Evolutionary conservation across 2,329 filamentous ascomycete species (phyloP).

Genomic region (Raffaelea arxii): DNA sequence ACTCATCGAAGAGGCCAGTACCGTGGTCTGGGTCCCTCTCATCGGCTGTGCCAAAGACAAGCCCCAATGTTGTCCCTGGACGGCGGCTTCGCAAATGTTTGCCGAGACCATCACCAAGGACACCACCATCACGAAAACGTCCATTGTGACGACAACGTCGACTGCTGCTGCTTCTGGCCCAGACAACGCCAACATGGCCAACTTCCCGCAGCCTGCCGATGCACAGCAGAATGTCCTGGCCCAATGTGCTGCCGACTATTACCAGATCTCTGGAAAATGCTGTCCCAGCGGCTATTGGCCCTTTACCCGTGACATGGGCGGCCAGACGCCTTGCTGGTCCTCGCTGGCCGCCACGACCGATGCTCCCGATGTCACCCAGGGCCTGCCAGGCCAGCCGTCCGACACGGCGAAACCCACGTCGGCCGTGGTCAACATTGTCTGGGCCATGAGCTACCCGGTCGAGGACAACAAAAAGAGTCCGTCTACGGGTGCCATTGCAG

Average conservation of each 20-base stretch:
- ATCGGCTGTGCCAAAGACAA: constrained; percentile 17
- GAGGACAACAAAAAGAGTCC: constrained; percentile 20
- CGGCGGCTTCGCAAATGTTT: constrained; percentile 9
- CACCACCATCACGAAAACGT: constrained; percentile 7
- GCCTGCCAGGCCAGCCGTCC: constrained; percentile 10
- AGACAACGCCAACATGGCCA: constrained; percentile 2
- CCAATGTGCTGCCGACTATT: constrained; percentile 18
- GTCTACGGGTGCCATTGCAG: constrained; percentile 32
- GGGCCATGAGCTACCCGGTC: constrained; percentile 18
- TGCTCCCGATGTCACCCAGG: constrained; percentile 14
- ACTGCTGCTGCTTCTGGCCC: constrained; percentile 1
- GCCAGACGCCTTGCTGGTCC: constrained; percentile 19
- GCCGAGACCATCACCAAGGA: constrained; percentile 5
- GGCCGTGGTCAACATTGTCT: constrained; percentile 19
- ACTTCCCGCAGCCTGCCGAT: constrained; percentile 13
- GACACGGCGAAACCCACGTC: constrained; percentile 15
- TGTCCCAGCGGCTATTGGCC: constrained; percentile 18
- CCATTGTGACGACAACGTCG: background rate
- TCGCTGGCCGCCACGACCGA: constrained; percentile 10
- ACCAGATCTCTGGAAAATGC: constrained; percentile 17
- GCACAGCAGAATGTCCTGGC: constrained; percentile 6
- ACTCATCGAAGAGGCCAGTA: constrained; percentile 16
- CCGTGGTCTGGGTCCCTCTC: constrained; percentile 17
- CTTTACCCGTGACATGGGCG: constrained; percentile 17
- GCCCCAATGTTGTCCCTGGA: constrained; percentile 19